Evolutionary conservation across 768 basidiomycete species (phyloP), one percentile per base, ranked within the genome.

Genomic region (Suillus placidus): DNA sequence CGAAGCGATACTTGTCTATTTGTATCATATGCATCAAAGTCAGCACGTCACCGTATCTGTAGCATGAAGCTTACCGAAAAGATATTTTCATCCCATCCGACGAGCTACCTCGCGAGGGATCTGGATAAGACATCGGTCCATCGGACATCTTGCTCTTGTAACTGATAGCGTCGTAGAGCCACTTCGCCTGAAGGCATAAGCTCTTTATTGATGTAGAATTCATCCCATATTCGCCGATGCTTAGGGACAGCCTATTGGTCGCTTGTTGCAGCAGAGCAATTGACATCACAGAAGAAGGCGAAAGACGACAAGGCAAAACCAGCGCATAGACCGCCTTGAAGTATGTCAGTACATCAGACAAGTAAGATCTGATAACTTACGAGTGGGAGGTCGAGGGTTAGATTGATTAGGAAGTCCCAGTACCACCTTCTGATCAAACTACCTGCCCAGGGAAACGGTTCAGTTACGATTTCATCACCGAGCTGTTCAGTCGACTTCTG

Each of bases 201-300:
- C 56, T 45, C 30, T 55, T 20, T 30, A 76, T 40, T 8, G 69
- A 69, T 4, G 64, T 54, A 37, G 45, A 49, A 5, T 66, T 62
- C 6, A 45, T 12, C 1, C 20, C 26, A 60, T 62, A 75, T 57
- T 61, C 54, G 60, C 62, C 64, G 3, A 68, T 66, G 55, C 67
- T 74, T 20, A 63, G 57, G 14, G 68, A 68, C 55, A 76, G 55
- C 0, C 69, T 67, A 8, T 6, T 60, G 9, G 71, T 71, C 7
- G 78, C 74, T 47, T 78, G 77, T 62, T 80, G 78, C 45, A 80
- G 65, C 18, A 83, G 71, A 5, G 69, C 71, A 56, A 83, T 78
- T 7, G 75, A 73, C 5, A 73, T 66, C 14, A 82, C 55, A 16
- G 75, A 72, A 20, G 76, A 76, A 12, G 70, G 61, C 0, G 80